Conservation (phyloP, 2,329 filamentous ascomycete species). For the Didymella arachidicola region DNA sequence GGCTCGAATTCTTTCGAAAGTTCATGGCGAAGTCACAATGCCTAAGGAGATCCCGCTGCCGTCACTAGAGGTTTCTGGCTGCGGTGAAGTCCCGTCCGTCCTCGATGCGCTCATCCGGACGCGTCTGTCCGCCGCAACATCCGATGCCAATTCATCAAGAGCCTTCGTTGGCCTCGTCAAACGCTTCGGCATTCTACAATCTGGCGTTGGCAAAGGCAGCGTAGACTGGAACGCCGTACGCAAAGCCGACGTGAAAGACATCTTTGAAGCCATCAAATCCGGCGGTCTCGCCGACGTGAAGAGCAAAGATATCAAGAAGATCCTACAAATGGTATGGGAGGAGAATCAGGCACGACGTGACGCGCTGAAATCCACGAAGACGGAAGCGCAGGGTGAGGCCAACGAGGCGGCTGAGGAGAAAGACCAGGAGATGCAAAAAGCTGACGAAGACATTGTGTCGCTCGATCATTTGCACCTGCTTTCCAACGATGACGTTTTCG, state of each 20-base stretch:
- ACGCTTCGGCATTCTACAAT: conserved; percentile 68
- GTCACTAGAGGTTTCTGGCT: conserved; percentile 74
- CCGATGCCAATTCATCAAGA: conserved; percentile 66
- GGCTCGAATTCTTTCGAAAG: conserved; percentile 67
- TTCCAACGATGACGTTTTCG: conserved; percentile 64
- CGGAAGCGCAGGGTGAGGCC: conserved; percentile 51
- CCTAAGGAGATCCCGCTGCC: conserved; percentile 74
- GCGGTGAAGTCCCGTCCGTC: conserved; percentile 70
- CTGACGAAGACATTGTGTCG: conserved; percentile 68
- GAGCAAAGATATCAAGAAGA: conserved; percentile 74
- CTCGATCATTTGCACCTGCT: conserved; percentile 67
- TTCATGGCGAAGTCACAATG: conserved; percentile 70
- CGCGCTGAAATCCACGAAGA: conserved; percentile 53
- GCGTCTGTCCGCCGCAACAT: conserved; percentile 68
- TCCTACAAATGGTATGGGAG: conserved; percentile 74
- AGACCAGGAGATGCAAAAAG: conserved; percentile 64
- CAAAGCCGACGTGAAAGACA: conserved; percentile 63
- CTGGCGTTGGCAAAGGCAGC: conserved; percentile 72
- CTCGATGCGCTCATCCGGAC: conserved; percentile 70
- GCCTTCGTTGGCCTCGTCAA: conserved; percentile 72
- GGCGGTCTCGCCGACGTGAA: conserved; percentile 77
- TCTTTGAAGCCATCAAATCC: conserved; percentile 73
- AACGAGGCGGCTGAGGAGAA: conserved; percentile 61
- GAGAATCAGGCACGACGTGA: conserved; percentile 69
- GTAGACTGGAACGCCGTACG: conserved; percentile 79